phyloP scores from a whole-genome alignment of 108 stramenopile species.

The Fistulifera pelliculosa region DNA sequence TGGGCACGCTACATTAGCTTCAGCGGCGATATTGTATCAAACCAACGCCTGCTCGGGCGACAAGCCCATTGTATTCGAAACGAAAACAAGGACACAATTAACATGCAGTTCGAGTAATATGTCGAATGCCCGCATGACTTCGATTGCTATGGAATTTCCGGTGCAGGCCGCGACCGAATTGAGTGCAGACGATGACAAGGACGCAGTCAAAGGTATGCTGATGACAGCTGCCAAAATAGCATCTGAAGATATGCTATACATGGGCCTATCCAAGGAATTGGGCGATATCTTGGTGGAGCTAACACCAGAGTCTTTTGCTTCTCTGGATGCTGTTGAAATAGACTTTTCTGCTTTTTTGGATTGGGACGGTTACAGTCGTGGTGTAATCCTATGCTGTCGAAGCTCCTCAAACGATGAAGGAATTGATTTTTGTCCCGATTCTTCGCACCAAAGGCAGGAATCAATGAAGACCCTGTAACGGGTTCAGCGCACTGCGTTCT shows the following conservation, averaged over 20 bases:
- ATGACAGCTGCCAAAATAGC: conserved; percentile 34
- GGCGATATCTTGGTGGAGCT: conserved; percentile 76
- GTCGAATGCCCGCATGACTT: conserved; percentile 7
- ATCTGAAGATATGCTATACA: conserved; percentile 35
- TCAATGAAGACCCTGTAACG: conserved; percentile 96
- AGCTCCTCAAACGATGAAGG: conserved; percentile 1
- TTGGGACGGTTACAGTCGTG: conserved; percentile 61
- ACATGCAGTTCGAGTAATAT: neutral
- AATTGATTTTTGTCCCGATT: conserved; percentile 83
- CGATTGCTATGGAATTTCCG: conserved; percentile 41
- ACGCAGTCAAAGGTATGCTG: conserved; percentile 50
- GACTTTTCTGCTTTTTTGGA: conserved; percentile 45
- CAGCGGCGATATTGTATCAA: conserved; percentile 48
- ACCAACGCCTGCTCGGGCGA: conserved; percentile 10
- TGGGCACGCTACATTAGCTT: conserved; percentile 83
- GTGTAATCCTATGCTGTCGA: conserved; percentile 67
- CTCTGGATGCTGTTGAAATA: conserved; percentile 33
- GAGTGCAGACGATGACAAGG: conserved; percentile 11
- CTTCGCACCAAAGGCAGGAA: conserved; percentile 91
- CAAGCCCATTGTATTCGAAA: conserved; percentile 40
- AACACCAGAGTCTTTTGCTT: conserved; percentile 43
- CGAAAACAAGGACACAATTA: conserved; percentile 24
- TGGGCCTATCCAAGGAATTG: conserved; percentile 46
- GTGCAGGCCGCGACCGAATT: conserved; percentile 30
- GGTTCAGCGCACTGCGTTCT: conserved; percentile 92